A percentile compares a stretch with the other conserved stretches of the same genome.
Evolutionary conservation across 805 yeast species (phyloP).

Genomic region (Allodekkera sacchari): DNA sequence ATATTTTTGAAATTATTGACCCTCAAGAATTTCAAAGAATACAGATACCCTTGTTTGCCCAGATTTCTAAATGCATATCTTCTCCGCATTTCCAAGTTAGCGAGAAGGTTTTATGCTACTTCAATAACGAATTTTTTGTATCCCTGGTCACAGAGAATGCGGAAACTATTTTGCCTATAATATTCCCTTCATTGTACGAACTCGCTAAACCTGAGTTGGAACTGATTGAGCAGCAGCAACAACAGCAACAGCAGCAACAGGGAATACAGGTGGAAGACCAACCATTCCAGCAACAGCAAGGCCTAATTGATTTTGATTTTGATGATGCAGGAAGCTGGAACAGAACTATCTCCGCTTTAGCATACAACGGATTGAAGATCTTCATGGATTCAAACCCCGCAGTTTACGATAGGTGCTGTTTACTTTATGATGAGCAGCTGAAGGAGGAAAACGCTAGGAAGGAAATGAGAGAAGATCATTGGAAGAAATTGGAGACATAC

Average conservation of each 20-base stretch:
- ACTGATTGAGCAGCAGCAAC: constrained; percentile 22
- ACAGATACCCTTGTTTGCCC: constrained; percentile 89
- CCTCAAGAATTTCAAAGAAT: constrained; percentile 86
- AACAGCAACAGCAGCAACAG: constrained; percentile 13
- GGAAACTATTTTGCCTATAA: constrained; percentile 84
- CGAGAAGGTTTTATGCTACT: constrained; percentile 87
- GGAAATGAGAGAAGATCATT: constrained; percentile 53
- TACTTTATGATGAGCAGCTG: constrained; percentile 70
- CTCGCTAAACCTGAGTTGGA: constrained; percentile 42
- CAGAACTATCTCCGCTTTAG: constrained; percentile 83
- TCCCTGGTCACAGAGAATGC: constrained; percentile 87
- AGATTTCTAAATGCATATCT: constrained; percentile 85
- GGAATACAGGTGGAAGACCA: no score
- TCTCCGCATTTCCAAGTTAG: constrained; percentile 96
- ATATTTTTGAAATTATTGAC: constrained; percentile 92
- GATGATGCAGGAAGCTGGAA: constrained; percentile 70
- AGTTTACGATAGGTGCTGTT: constrained; percentile 87
- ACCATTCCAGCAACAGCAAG: constrained; percentile 4
- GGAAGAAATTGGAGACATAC: constrained; percentile 60
- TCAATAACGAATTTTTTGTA: constrained; percentile 92
- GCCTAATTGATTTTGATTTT: constrained; percentile 28
- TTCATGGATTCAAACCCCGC: constrained; percentile 91
- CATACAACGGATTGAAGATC: constrained; percentile 82
- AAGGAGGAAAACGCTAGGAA: constrained; percentile 65
- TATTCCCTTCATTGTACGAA: constrained; percentile 85